These are phyloP conservation scores for Cercospora sp. DNA, from an alignment of 2,329 filamentous ascomycete species.

Conservation along the genomic window DNA sequence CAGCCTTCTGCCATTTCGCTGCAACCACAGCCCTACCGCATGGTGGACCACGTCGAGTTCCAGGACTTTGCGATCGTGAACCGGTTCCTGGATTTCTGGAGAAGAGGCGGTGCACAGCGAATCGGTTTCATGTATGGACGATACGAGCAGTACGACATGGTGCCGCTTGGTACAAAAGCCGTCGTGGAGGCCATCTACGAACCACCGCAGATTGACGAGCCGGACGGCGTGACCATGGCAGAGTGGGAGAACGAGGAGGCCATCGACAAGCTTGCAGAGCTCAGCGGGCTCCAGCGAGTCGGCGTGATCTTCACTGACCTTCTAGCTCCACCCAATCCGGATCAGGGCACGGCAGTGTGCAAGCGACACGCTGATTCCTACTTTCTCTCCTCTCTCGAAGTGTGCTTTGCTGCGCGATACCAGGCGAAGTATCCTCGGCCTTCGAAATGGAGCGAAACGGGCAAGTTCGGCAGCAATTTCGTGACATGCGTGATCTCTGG, in stretches of 20 bases:
- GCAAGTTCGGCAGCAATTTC: conserved; percentile 91
- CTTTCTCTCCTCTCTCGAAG: conserved; percentile 87
- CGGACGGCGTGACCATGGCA: conserved; percentile 81
- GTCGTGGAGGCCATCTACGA: conserved; percentile 97
- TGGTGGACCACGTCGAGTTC: conserved; percentile 98
- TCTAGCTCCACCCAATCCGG: conserved; percentile 66
- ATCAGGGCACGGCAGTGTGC: conserved; percentile 84
- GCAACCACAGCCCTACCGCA: conserved; percentile 89
- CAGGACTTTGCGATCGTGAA: conserved; percentile 81
- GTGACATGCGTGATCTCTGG: conserved; percentile 96
- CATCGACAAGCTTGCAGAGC: conserved; percentile 73
- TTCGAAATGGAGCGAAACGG: conserved; percentile 96
- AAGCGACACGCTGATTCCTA: conserved; percentile 95
- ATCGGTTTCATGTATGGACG: conserved; percentile 88
- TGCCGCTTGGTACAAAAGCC: conserved; percentile 91
- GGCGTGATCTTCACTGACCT: conserved; percentile 96
- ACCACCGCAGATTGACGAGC: conserved; percentile 83
- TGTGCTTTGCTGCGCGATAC: conserved; percentile 81
- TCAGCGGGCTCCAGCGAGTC: conserved; percentile 83
- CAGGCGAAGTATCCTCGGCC: conserved; percentile 86
- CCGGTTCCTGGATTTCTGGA: conserved; percentile 88
- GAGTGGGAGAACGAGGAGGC: conserved; percentile 84
- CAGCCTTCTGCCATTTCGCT: conserved; percentile 96
- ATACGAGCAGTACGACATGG: conserved; percentile 86
- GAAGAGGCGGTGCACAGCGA: conserved; percentile 78